Base-by-base conservation (phyloP, 2,329 filamentous ascomycete genomes). In the Pseudogymnoascus sp. region DNA sequence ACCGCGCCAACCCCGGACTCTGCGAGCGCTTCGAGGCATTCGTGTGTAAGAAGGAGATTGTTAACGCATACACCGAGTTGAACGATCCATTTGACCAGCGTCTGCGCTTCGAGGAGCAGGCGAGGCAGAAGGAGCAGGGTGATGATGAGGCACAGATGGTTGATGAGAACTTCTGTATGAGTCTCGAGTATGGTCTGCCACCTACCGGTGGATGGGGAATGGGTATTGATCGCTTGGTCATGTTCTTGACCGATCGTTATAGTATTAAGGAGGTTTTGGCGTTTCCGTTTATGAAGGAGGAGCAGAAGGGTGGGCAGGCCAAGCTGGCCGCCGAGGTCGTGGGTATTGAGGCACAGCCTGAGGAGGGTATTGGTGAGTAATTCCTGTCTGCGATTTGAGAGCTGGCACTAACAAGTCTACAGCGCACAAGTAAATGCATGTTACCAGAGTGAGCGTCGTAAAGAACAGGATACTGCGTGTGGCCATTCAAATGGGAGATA, bases 1-100 rank as follows among this genome's bases (percentile, higher is more conserved):
- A 97, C 78, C 90, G 95, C 68, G 78, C 82, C 56, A 85, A 86
- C 67, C 83, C 88, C 62, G 95, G 93, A 71, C 84, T 99, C 35
- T 97, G 92, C 75, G 95, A 99, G 81, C 90, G 95, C 63, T 97
- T 97, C 76, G 95, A 99, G 79, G 93, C 91, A 10, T 99, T 99
- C 70, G 95, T 97, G 53, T 92, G 89, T 82, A 96, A 92, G 83
- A 96, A 95, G 85, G 93, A 97, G 76, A 97, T 97, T 69, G 89
- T 88, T 72, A 97, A 99, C 74, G 93, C 93, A 5, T 82, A 97
- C 79, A 97, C 93, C 40, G 95, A 99, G 85, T 88, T 99, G 83
- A 96, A 96, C 82, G 91, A 97, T 72, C 92, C 93, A 63, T 93
- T 96, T 72, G 93, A 97, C 77, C 95, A 99, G 81, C 86, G 95